Percentiles rank a stretch among this genome's conserved stretches.
Evolutionary conservation across 345 rosid genomes (phyloP).

Genomic region (Erodium maritimum): DNA sequence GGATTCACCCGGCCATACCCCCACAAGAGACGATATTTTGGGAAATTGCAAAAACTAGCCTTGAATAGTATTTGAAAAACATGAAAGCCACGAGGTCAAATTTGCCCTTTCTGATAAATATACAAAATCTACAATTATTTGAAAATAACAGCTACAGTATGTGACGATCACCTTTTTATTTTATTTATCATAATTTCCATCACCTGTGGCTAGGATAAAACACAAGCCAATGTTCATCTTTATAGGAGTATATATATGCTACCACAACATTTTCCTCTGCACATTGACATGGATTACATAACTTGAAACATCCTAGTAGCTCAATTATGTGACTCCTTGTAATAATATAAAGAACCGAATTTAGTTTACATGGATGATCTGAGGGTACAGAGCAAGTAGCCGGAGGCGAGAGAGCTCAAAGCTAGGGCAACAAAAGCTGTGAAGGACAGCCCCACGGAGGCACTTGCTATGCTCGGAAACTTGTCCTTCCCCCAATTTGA

Average conservation of each 20-base stretch:
- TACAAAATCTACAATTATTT: too few relatives aligned
- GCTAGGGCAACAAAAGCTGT: conserved; percentile 62
- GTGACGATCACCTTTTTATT: too few relatives aligned
- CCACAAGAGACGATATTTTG: too few relatives aligned
- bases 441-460: conserved; percentile 51
- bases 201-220: too few relatives aligned
- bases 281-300: neutral
- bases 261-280: neutral
- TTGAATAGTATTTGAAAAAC: too few relatives aligned
- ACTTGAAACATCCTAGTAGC: neutral
- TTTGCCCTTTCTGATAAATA: too few relatives aligned
- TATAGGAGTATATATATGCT: too few relatives aligned
- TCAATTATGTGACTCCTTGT: neutral
- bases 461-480: conserved; percentile 75
- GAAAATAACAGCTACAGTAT: too few relatives aligned
- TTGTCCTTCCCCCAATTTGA: conserved; percentile 71
- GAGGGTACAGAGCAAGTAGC: conserved; percentile 47
- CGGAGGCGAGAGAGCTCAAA: conserved; percentile 55
- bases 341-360: neutral
- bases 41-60: too few relatives aligned
- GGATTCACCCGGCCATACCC: too few relatives aligned
- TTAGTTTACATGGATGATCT: conserved; percentile 17
- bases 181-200: neutral
- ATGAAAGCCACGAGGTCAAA: too few relatives aligned
- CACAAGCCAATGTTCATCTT: too few relatives aligned